These are phyloP conservation scores for Cutaneotrichosporon sp. DNA, from an alignment of 1,284 basidiomycete species.

Conservation along the genomic window DNA sequence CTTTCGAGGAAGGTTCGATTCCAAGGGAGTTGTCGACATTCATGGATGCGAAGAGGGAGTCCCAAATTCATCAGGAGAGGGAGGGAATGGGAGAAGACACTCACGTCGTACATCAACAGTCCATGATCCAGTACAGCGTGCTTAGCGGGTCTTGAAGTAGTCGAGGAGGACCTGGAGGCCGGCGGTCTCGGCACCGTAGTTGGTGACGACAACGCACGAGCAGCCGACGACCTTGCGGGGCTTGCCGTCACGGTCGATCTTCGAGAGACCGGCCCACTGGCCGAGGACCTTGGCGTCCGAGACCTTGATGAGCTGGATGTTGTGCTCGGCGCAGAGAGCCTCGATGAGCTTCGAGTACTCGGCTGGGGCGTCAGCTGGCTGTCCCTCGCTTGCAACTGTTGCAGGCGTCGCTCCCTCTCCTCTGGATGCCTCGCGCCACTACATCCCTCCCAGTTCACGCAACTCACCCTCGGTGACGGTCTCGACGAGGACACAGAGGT, in stretches of 20 bases:
- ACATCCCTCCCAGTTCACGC: too few relatives aligned
- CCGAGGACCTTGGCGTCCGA: slow-evolving; percentile 95
- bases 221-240: slow-evolving; percentile 95
- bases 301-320: slow-evolving; percentile 99
- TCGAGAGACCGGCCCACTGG: slow-evolving; percentile 98
- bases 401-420: too few relatives aligned
- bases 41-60: slow-evolving; percentile 55
- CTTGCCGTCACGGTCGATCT: slow-evolving; percentile 99
- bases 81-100: background rate
- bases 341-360: slow-evolving; percentile 99
- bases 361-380: slow-evolving; percentile 55
- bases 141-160: slow-evolving; percentile 57
- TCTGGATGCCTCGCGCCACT: background rate
- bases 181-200: slow-evolving; percentile 94
- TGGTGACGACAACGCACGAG: slow-evolving; percentile 97
- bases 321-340: slow-evolving; percentile 98
- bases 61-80: slow-evolving; percentile 52
- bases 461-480: slow-evolving; percentile 80
- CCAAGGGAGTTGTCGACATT: slow-evolving; percentile 54
- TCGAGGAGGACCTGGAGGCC: slow-evolving; percentile 96
- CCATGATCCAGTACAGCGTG: background rate
- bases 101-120: slow-evolving; percentile 4
- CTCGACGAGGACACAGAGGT: slow-evolving; percentile 98
- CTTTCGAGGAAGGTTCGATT: slow-evolving; percentile 56
- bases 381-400: background rate